Conservation (phyloP, 441 rosid genomes). For the Gossypium trilobum region DNA sequence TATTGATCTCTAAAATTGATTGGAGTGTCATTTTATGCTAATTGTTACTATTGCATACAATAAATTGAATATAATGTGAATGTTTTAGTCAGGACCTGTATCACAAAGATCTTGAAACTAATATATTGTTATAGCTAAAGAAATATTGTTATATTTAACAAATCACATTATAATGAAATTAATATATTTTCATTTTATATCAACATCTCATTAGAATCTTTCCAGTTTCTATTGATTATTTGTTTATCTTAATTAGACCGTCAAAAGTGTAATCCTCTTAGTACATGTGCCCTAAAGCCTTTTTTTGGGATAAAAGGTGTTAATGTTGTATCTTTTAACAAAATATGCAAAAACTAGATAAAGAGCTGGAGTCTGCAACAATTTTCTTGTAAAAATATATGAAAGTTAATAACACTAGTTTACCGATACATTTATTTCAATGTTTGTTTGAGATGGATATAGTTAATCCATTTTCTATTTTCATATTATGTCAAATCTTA, state of each 20-base stretch:
- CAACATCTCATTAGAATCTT: neutral
- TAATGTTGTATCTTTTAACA: neutral
- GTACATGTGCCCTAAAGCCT: neutral
- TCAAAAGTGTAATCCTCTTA: neutral
- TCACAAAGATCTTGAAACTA: neutral
- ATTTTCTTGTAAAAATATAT: neutral
- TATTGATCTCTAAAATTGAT: neutral
- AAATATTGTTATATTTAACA: neutral
- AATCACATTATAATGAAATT: neutral
- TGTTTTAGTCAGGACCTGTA: neutral
- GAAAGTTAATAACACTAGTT: neutral
- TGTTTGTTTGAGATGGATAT: neutral
- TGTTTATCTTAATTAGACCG: neutral
- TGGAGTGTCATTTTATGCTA: neutral
- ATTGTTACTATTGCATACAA: neutral
- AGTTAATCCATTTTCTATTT: neutral
- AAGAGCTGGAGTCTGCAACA: neutral
- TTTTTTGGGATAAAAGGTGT: neutral
- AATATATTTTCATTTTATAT: neutral
- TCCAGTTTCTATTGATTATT: neutral
- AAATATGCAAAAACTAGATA: neutral
- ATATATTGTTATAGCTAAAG: neutral
- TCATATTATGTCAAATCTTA: neutral
- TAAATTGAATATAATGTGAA: neutral
- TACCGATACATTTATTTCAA: neutral